Evolutionary conservation across 805 yeast species (phyloP).

Genomic region (Candida morakotiae): DNA sequence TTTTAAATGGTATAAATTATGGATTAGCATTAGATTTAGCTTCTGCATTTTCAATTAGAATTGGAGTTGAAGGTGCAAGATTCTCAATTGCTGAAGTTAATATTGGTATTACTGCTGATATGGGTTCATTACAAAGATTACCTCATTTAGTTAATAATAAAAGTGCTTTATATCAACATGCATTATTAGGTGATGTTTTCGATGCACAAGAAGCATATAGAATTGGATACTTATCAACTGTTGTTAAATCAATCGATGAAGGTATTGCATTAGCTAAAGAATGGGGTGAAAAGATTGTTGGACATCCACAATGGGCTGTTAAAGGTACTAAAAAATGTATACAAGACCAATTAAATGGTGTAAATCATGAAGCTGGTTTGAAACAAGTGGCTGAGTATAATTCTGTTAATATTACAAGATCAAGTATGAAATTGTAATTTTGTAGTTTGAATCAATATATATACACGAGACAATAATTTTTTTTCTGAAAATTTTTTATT

Average conservation of each 20-base stretch:
- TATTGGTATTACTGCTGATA: slow-evolving; percentile 74
- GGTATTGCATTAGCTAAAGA: slow-evolving; percentile 49
- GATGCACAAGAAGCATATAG: slow-evolving; percentile 49
- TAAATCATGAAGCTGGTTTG: slow-evolving; percentile 43
- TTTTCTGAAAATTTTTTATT: slow-evolving; percentile 1
- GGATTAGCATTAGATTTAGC: slow-evolving; percentile 72
- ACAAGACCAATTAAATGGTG: slow-evolving; percentile 38
- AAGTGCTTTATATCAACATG: slow-evolving; percentile 56
- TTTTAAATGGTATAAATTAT: slow-evolving; percentile 58
- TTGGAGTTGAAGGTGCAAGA: slow-evolving; percentile 47
- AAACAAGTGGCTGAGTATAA: slow-evolving; percentile 52
- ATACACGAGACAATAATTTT: no score
- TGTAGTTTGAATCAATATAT: no score
- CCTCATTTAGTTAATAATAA: slow-evolving; percentile 50
- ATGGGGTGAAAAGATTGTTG: slow-evolving; percentile 45
- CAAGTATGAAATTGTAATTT: slow-evolving; percentile 5
- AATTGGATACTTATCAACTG: slow-evolving; percentile 51
- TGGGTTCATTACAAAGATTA: slow-evolving; percentile 70
- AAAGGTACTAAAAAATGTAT: slow-evolving; percentile 58
- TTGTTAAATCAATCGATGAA: slow-evolving; percentile 41
- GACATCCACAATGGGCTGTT: slow-evolving; percentile 54
- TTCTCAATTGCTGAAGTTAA: slow-evolving; percentile 67
- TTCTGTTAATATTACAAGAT: slow-evolving; percentile 25
- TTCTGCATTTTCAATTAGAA: slow-evolving; percentile 53
- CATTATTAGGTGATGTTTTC: slow-evolving; percentile 59